Percentiles rank a stretch among this genome's conserved stretches.
These are phyloP conservation scores for Monilinia fructicola DNA, from an alignment of 2,329 filamentous ascomycete species.

Conservation along the genomic window DNA sequence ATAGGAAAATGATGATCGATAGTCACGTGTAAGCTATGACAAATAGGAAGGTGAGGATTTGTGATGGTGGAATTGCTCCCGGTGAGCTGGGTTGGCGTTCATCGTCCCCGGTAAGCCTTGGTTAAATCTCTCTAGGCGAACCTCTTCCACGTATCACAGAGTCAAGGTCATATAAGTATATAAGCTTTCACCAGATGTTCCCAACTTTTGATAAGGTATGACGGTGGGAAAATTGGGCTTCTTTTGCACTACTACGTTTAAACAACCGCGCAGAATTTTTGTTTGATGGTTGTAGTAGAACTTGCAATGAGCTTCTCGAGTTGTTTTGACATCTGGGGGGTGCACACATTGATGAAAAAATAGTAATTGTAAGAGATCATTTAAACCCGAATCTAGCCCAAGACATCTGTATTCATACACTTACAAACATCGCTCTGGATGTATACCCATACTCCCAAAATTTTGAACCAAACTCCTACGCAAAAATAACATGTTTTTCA, in stretches of 20 bases:
- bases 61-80: not conserved
- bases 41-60: conserved; percentile 9
- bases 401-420: not conserved
- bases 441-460: not conserved
- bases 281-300: not conserved
- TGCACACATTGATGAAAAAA: not conserved
- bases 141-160: no score
- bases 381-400: not conserved
- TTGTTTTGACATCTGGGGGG: not conserved
- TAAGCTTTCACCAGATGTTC: no score
- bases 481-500: conserved; percentile 40
- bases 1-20: not conserved
- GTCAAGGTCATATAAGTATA: no score
- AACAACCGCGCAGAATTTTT: no score
- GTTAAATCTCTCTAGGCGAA: no score
- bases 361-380: not conserved
- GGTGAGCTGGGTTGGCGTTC: not conserved
- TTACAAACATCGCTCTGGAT: not conserved
- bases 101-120: not conserved
- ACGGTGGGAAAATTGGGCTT: no score
- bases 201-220: no score
- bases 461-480: not conserved
- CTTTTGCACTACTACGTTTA: no score
- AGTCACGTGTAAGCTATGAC: not conserved
- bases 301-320: not conserved